A percentile compares a stretch with the other conserved stretches of the same genome.
These are phyloP conservation scores for Murraya paniculata DNA, from an alignment of 345 rosid genomes.

Conservation along the genomic window DNA sequence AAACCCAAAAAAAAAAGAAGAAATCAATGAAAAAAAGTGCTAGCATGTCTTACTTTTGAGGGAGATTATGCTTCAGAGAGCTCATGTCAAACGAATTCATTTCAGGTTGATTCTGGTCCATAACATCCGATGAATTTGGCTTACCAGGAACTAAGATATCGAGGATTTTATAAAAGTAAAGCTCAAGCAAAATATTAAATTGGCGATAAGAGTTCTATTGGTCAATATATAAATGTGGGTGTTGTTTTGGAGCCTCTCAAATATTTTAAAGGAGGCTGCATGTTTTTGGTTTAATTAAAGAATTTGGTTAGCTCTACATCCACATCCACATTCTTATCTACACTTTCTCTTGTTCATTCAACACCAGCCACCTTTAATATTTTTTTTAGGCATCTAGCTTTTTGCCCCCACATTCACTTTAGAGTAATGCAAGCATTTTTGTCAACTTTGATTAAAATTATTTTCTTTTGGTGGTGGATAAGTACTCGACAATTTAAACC, in stretches of 20 bases:
- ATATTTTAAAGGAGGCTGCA: not conserved
- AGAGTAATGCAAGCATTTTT: not conserved
- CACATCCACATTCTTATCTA: slow-evolving; percentile 23
- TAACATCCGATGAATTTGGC: not conserved
- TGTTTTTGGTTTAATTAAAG: not conserved
- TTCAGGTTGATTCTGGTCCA: slow-evolving; percentile 40
- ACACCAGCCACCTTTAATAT: not conserved
- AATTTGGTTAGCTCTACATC: not conserved
- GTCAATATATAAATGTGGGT: slow-evolving; percentile 5
- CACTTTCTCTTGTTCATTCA: slow-evolving; percentile 30
- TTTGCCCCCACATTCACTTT: not conserved
- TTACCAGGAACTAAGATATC: not conserved
- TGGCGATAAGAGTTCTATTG: not conserved
- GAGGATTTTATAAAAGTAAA: not conserved
- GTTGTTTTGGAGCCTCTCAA: slow-evolving; percentile 5
- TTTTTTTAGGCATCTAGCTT: not conserved
- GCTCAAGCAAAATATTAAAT: not conserved
- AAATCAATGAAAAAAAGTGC: not conserved
- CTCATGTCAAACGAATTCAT: slow-evolving; percentile 49
- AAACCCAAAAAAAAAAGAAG: not conserved
- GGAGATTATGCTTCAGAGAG: slow-evolving; percentile 50
- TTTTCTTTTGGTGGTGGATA: not conserved
- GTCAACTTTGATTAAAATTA: not conserved
- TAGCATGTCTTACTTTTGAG: slow-evolving; percentile 39
- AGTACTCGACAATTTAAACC: not conserved